These are phyloP conservation scores for Fraxinus dipetala DNA, from an alignment of 305 asterid species.

Conservation along the genomic window DNA sequence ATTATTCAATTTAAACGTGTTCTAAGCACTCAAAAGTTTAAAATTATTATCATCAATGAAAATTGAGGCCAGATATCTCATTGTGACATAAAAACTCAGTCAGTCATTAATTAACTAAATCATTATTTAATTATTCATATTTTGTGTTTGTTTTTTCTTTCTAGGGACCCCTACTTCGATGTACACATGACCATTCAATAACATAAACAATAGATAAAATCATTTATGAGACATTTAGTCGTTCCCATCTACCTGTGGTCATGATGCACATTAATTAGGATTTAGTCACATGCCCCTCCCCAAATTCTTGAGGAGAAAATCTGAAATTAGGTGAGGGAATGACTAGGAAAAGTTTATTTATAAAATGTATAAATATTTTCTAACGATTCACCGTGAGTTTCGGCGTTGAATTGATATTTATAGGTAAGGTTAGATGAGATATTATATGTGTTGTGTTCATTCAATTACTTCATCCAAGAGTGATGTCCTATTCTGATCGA, in stretches of 20 bases:
- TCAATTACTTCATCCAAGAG: no score
- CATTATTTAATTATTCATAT: conserved; percentile 8
- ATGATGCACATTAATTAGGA: conserved; percentile 40
- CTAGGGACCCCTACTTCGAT: neutral
- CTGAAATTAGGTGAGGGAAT: neutral
- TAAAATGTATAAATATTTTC: no score
- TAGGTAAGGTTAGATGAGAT: no score
- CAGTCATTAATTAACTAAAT: neutral
- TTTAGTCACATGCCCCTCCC: conserved; percentile 38
- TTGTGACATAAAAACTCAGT: neutral
- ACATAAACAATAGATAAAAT: conserved; percentile 3
- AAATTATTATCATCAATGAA: neutral
- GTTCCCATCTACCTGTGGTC: conserved; percentile 39
- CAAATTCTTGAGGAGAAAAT: neutral
- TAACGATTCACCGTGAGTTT: no score
- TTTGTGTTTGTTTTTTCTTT: neutral
- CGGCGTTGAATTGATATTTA: no score
- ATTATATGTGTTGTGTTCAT: no score
- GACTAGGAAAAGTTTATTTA: neutral
- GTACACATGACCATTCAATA: conserved; percentile 14
- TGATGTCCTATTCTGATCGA: no score
- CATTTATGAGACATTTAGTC: conserved; percentile 33
- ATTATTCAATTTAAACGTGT: no score
- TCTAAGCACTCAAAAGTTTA: no score
- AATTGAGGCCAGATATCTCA: neutral